Evolutionary conservation across 2,329 filamentous ascomycete species (phyloP).

Genomic region (Colletotrichum euphorbiae): DNA sequence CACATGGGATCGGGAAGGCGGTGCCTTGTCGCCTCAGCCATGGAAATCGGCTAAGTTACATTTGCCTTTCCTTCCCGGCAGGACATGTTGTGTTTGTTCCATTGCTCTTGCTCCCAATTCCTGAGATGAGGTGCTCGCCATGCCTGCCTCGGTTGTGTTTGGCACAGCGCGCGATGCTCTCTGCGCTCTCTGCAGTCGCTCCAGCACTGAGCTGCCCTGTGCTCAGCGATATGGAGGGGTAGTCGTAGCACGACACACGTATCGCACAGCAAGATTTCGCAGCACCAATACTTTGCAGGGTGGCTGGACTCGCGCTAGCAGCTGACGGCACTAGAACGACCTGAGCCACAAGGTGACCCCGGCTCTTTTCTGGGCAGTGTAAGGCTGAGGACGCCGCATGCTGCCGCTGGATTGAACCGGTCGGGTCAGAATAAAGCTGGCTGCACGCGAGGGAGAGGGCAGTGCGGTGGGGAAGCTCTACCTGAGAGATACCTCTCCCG

Average conservation of each 20-base stretch:
- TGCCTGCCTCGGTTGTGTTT: conserved; percentile 13
- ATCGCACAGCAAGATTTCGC: background rate
- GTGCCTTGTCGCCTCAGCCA: too few relatives aligned
- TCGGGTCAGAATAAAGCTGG: conserved; percentile 3
- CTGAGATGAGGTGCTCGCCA: background rate
- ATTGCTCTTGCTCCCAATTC: background rate
- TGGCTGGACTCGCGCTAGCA: conserved; percentile 44
- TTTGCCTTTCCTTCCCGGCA: too few relatives aligned
- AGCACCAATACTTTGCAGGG: background rate
- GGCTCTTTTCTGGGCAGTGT: conserved; percentile 38
- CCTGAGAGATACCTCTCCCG: background rate
- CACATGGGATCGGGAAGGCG: too few relatives aligned
- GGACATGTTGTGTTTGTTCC: background rate
- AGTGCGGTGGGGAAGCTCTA: conserved; percentile 15
- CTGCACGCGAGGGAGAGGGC: background rate
- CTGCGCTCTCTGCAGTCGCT: background rate
- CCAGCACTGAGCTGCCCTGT: conserved; percentile 17
- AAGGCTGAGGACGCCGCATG: conserved; percentile 35
- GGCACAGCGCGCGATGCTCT: conserved; percentile 9
- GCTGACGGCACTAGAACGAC: conserved; percentile 41
- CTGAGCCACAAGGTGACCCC: conserved; percentile 16
- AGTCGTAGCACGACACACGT: conserved; percentile 5
- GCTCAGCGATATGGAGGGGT: conserved; percentile 11
- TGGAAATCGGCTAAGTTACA: too few relatives aligned
- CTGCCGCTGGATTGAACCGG: background rate